A percentile compares a stretch with the other conserved stretches of the same genome.
Conservation (phyloP, 2,329 filamentous ascomycete species). For the Epichloe typhina region DNA sequence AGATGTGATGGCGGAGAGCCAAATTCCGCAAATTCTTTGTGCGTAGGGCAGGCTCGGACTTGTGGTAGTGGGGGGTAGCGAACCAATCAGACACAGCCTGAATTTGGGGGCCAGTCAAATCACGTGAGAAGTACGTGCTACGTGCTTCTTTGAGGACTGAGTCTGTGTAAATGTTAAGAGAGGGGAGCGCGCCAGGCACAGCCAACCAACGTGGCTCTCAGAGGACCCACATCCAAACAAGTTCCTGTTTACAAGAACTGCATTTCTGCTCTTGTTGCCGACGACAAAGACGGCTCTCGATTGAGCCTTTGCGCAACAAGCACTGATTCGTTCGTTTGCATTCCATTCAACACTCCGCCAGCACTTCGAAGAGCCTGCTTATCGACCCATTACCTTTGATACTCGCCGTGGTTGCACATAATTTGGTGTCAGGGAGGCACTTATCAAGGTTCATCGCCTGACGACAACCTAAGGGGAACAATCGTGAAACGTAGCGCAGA, state of each 20-base stretch:
- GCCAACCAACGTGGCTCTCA: not conserved
- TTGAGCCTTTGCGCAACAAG: not conserved
- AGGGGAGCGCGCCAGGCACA: not conserved
- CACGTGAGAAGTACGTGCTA: constrained; percentile 15
- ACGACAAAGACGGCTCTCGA: not conserved
- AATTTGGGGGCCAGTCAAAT: constrained; percentile 1
- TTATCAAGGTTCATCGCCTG: not conserved
- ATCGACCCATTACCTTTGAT: not conserved
- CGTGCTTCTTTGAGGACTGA: constrained; percentile 2
- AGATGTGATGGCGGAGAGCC: constrained; percentile 23
- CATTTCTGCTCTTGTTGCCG: not conserved
- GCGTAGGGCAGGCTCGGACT: constrained; percentile 28
- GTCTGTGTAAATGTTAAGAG: not conserved
- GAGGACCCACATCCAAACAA: constrained; percentile 2
- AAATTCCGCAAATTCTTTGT: constrained; percentile 30
- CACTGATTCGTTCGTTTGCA: not conserved
- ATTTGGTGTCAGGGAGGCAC: not conserved
- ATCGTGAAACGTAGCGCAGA: constrained; percentile 8
- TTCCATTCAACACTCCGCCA: not conserved
- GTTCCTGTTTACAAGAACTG: constrained; percentile 3
- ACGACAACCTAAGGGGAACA: not conserved
- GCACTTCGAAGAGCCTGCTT: not conserved
- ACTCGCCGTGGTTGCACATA: not conserved
- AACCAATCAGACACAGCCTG: constrained; percentile 20
- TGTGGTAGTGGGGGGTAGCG: constrained; percentile 20